Evolutionary conservation across 108 stramenopile genomes (phyloP).

Genomic region (Fragilariopsis cylindrus): DNA sequence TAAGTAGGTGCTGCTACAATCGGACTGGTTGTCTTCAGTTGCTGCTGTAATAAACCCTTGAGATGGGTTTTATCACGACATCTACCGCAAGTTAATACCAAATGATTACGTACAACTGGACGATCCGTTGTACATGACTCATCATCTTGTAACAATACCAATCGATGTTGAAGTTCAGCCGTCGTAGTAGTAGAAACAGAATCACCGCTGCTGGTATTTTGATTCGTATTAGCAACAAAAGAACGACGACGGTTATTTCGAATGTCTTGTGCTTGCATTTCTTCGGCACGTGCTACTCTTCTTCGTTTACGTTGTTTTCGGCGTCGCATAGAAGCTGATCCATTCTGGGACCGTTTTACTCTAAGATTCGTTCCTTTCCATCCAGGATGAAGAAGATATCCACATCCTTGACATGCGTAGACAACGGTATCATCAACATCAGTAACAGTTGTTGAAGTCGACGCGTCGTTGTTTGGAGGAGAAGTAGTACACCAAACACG

Average conservation of each 20-base stretch:
- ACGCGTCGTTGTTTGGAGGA: neutral
- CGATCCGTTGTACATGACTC: neutral
- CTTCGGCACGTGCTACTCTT: conserved; percentile 1
- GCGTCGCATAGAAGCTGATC: conserved; percentile 9
- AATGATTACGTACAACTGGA: conserved; percentile 29
- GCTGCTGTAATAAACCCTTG: conserved; percentile 26
- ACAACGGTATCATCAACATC: neutral
- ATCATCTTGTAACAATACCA: neutral
- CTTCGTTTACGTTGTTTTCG: conserved; percentile 24
- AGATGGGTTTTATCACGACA: conserved; percentile 18
- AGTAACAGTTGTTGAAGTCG: neutral
- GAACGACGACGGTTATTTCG: neutral
- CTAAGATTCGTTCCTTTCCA: conserved; percentile 22
- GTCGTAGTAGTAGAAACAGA: neutral
- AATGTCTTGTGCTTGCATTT: conserved; percentile 10
- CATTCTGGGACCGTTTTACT: conserved; percentile 1
- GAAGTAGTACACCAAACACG: conserved; percentile 1
- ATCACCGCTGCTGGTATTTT: neutral
- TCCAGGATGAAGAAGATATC: conserved; percentile 29
- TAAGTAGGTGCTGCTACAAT: neutral
- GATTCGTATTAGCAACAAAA: neutral
- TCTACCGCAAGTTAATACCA: conserved; percentile 27
- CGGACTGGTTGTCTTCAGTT: neutral
- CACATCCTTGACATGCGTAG: conserved; percentile 26
- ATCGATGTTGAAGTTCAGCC: neutral